Percentiles rank a stretch among this genome's conserved stretches.
These are phyloP conservation scores for Brachypodium distachyon DNA, from an alignment of 202 grass and related monocot genomes.

Conservation along the genomic window DNA sequence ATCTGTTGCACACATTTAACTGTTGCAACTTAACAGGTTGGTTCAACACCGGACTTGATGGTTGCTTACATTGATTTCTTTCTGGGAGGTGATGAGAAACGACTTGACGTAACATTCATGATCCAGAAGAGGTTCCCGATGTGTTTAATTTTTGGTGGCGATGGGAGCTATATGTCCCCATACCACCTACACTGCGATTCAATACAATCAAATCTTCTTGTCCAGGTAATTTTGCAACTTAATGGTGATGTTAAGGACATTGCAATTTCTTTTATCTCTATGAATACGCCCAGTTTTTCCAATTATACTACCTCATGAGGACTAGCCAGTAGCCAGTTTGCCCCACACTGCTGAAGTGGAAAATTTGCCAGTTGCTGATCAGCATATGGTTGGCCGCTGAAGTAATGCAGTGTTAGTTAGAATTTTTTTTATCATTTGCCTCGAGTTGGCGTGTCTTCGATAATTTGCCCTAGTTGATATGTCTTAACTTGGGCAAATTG, in stretches of 20 bases:
- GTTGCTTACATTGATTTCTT: constrained; percentile 99
- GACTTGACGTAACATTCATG: constrained; percentile 66
- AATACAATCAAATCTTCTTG: constrained; percentile 89
- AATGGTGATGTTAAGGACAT: not conserved
- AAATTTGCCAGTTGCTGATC: not conserved
- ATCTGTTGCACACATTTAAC: not conserved
- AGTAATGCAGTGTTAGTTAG: not conserved
- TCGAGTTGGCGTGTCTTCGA: not conserved
- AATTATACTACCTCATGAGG: not conserved
- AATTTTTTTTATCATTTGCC: not conserved
- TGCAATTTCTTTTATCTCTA: not conserved
- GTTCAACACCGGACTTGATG: constrained; percentile 93
- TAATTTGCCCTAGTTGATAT: not conserved
- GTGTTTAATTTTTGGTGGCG: constrained; percentile 96
- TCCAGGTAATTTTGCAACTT: constrained; percentile 51
- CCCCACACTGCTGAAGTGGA: not conserved
- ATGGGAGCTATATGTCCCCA: constrained; percentile 97
- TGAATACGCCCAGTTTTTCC: not conserved
- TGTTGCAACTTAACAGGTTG: constrained; percentile 56
- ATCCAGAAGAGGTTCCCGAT: constrained; percentile 96
- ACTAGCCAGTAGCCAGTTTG: not conserved
- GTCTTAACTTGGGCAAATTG: not conserved
- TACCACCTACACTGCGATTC: constrained; percentile 85
- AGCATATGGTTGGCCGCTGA: not conserved
- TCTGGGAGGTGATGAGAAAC: constrained; percentile 95